phyloP scores from a whole-genome alignment of 2,329 filamentous ascomycete species.

The Xylariomycetidae sp. region DNA sequence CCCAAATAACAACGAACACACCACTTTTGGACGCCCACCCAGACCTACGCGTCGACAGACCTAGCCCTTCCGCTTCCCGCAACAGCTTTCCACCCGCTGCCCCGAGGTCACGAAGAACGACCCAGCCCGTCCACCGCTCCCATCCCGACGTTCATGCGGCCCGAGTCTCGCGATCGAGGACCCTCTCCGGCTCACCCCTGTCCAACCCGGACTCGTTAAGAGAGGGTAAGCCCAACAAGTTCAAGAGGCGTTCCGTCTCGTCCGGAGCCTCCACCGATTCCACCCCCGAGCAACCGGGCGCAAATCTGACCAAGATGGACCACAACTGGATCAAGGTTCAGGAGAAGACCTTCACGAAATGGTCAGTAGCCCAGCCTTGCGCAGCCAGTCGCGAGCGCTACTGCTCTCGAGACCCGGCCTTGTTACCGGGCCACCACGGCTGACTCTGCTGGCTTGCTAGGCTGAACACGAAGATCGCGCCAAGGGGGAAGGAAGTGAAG shows the following conservation, averaged over 20 bases:
- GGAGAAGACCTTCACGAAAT: constrained; percentile 99
- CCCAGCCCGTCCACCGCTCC: constrained; percentile 13
- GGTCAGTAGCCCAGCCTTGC: constrained; percentile 42
- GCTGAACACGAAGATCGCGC: constrained; percentile 92
- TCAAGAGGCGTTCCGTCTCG: constrained; percentile 28
- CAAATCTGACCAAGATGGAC: constrained; percentile 54
- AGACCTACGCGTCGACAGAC: not conserved
- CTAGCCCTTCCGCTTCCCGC: constrained; percentile 3
- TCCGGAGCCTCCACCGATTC: constrained; percentile 40
- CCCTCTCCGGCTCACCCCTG: constrained; percentile 25
- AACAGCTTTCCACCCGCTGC: constrained; percentile 12
- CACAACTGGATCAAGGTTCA: constrained; percentile 74
- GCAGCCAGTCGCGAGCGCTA: not conserved
- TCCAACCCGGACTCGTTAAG: constrained; percentile 19
- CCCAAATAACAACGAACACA: not conserved
- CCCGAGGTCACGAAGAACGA: constrained; percentile 17
- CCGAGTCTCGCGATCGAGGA: constrained; percentile 39
- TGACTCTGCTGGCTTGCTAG: constrained; percentile 38
- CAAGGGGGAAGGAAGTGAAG: constrained; percentile 70
- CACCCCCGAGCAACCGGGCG: constrained; percentile 38
- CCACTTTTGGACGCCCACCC: not conserved
- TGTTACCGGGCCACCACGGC: constrained; percentile 5
- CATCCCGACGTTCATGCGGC: constrained; percentile 40
- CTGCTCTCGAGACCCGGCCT: constrained; percentile 12
- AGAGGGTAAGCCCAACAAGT: constrained; percentile 26